Percentiles rank a stretch among this genome's conserved stretches.
These are phyloP conservation scores for Urochloa ruziziensis DNA, from an alignment of 176 grass and related monocot genomes.

Conservation along the genomic window DNA sequence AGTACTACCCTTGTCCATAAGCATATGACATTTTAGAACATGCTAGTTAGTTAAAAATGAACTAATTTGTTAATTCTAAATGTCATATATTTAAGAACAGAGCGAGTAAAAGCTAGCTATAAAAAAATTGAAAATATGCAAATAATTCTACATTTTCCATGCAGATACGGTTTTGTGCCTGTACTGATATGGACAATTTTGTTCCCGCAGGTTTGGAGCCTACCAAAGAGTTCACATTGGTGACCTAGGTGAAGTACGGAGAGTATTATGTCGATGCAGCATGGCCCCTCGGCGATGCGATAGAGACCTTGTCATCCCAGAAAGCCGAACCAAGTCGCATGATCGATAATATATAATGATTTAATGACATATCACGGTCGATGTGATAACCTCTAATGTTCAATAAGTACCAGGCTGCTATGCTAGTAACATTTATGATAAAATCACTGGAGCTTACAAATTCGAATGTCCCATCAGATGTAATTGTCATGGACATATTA, in stretches of 20 bases:
- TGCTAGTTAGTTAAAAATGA: too few relatives aligned
- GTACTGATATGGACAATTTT: neutral
- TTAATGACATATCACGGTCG: neutral
- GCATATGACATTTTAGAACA: too few relatives aligned
- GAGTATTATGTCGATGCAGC: conserved; percentile 16
- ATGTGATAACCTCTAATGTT: too few relatives aligned
- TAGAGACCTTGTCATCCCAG: conserved; percentile 35
- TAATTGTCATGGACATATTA: too few relatives aligned
- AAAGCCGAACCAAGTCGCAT: neutral
- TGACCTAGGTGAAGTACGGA: conserved; percentile 31
- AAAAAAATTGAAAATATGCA: too few relatives aligned
- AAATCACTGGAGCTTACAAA: too few relatives aligned
- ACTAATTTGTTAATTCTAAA: too few relatives aligned
- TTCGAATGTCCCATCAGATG: too few relatives aligned
- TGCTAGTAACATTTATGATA: neutral
- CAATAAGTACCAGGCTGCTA: neutral
- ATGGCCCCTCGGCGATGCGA: conserved; percentile 46
- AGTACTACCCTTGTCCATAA: too few relatives aligned
- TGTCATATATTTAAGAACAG: too few relatives aligned
- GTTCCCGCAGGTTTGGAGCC: conserved; percentile 29
- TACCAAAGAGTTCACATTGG: conserved; percentile 33
- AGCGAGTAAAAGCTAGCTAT: too few relatives aligned
- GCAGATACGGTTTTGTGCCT: neutral
- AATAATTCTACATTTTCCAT: too few relatives aligned
- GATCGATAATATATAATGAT: neutral